A percentile compares a stretch with the other conserved stretches of the same genome.
Conservation (phyloP, 352 stramenopile genomes). For the Pseudoperonospora humuli region DNA sequence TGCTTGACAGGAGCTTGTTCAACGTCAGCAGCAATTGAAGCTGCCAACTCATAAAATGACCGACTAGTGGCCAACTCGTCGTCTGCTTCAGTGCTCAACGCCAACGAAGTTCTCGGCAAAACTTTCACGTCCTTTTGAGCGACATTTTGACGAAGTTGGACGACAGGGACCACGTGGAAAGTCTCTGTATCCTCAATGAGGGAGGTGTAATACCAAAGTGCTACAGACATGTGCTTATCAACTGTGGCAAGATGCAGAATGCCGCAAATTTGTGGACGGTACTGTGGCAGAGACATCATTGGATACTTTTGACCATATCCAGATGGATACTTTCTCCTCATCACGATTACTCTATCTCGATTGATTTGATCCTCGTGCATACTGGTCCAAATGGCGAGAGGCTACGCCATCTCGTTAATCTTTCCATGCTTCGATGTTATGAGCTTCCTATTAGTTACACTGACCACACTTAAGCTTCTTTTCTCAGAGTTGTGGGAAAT, state of each 20-base stretch:
- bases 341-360: too few species aligned
- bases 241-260: conserved; percentile 10
- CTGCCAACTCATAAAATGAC: conserved; percentile 12
- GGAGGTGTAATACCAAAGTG: conserved; percentile 25
- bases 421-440: too few species aligned
- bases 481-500: too few species aligned
- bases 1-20: not conserved
- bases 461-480: too few species aligned
- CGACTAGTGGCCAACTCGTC: conserved; percentile 17
- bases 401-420: too few species aligned
- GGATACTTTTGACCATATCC: too few species aligned
- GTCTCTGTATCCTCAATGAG: not conserved
- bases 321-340: too few species aligned
- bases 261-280: too few species aligned
- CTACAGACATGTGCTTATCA: conserved; percentile 12
- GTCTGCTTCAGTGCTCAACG: not conserved
- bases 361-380: too few species aligned
- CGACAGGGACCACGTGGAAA: conserved; percentile 3
- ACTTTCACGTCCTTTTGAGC: not conserved
- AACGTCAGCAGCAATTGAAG: conserved; percentile 1
- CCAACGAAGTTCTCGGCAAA: not conserved
- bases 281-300: too few species aligned
- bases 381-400: too few species aligned
- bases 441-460: too few species aligned
- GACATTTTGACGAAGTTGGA: conserved; percentile 12